These are phyloP conservation scores for Nemophila menziesii DNA, from an alignment of 257 asterid genomes.

Conservation along the genomic window DNA sequence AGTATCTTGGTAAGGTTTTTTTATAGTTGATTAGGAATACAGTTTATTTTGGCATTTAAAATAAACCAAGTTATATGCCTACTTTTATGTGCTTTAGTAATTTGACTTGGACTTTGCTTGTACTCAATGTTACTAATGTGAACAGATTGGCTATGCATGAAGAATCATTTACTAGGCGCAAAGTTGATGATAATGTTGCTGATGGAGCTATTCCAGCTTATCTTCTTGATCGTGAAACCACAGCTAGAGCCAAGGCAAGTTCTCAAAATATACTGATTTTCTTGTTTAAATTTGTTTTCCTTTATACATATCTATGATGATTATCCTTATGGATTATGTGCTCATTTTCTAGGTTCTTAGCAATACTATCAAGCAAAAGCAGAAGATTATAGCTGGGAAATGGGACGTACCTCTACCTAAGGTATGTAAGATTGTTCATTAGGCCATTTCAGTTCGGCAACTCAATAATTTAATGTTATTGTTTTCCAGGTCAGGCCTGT, in stretches of 20 bases:
- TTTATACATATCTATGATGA: background rate
- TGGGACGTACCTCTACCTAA: slow-evolving; percentile 99
- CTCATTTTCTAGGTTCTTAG: slow-evolving; percentile 52
- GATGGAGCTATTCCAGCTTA: slow-evolving; percentile 95
- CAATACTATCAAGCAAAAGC: slow-evolving; percentile 90
- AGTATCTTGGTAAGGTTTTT: too few species aligned
- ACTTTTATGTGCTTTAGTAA: background rate
- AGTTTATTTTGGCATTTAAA: too few species aligned
- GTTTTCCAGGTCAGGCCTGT: slow-evolving; percentile 73
- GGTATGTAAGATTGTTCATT: slow-evolving; percentile 26
- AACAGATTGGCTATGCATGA: slow-evolving; percentile 83
- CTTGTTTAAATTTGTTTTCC: background rate
- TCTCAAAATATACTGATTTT: background rate
- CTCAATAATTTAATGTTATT: background rate
- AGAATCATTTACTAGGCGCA: slow-evolving; percentile 69
- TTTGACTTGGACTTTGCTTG: background rate
- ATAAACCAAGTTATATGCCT: too few species aligned
- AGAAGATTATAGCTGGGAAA: slow-evolving; percentile 95
- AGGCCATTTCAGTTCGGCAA: slow-evolving; percentile 4
- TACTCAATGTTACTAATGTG: background rate
- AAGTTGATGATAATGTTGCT: slow-evolving; percentile 78
- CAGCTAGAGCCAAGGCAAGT: slow-evolving; percentile 79
- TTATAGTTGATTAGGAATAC: too few species aligned
- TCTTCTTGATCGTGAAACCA: slow-evolving; percentile 91
- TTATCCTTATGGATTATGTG: slow-evolving; percentile 5